phyloP scores from a whole-genome alignment of 2,329 filamentous ascomycete species.

The Chrysoporthe cubensis region DNA sequence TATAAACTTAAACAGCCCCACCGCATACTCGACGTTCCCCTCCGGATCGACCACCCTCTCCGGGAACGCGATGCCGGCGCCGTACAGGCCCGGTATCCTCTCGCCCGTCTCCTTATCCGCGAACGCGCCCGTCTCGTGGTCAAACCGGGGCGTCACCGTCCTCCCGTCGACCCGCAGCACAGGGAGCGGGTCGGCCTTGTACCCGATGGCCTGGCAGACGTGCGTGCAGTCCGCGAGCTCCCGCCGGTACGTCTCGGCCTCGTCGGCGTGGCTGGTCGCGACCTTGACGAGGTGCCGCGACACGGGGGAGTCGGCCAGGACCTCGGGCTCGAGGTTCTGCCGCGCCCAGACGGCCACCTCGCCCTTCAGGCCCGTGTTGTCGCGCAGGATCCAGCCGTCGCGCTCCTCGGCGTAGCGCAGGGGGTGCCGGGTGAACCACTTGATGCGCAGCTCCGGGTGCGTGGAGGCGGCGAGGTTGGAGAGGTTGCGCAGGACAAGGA shows the following conservation, averaged over 20 bases:
- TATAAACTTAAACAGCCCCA: constrained; percentile 70
- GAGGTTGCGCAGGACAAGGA: constrained; percentile 65
- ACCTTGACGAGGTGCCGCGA: constrained; percentile 51
- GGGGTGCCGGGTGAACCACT: constrained; percentile 65
- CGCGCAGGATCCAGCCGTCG: constrained; percentile 66
- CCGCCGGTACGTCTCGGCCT: constrained; percentile 48
- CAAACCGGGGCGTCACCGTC: constrained; percentile 33
- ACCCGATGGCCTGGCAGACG: constrained; percentile 64
- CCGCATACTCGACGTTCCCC: constrained; percentile 64
- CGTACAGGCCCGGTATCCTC: constrained; percentile 57
- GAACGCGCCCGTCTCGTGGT: constrained; percentile 49
- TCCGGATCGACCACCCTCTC: constrained; percentile 63
- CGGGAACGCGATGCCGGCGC: constrained; percentile 67
- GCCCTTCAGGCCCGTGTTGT: constrained; percentile 69
- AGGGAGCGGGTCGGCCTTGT: constrained; percentile 54
- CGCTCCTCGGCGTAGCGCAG: constrained; percentile 65
- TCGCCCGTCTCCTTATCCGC: constrained; percentile 45
- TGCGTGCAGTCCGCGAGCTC: constrained; percentile 56
- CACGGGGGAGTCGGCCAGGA: constrained; percentile 49
- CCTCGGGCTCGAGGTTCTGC: constrained; percentile 58
- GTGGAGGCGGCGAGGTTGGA: constrained; percentile 54
- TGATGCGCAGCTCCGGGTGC: constrained; percentile 58
- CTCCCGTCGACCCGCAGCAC: constrained; percentile 43
- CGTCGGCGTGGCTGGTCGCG: constrained; percentile 46
- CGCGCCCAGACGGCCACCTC: constrained; percentile 62